phyloP scores from a whole-genome alignment of 345 rosid genomes.

The Cardamine occulta region DNA sequence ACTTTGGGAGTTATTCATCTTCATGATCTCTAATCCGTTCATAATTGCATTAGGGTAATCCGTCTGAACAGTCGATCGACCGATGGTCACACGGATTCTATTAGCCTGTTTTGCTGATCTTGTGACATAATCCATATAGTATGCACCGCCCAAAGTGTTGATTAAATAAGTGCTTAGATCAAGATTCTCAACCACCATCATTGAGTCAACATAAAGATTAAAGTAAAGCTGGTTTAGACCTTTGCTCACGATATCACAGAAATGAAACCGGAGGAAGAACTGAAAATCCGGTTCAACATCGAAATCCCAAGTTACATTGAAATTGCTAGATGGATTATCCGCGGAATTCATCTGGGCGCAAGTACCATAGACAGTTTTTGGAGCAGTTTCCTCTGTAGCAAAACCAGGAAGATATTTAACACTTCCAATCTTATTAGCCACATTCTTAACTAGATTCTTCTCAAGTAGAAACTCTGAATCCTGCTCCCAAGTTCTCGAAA shows the following conservation, averaged over 20 bases:
- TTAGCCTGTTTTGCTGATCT: slow-evolving; percentile 29
- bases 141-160: slow-evolving; percentile 57
- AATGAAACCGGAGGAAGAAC: slow-evolving; percentile 81
- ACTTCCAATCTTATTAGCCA: slow-evolving; percentile 54
- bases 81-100: slow-evolving; percentile 63
- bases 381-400: slow-evolving; percentile 64
- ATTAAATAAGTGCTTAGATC: slow-evolving; percentile 50
- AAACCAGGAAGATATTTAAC: slow-evolving; percentile 57
- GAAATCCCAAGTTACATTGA: slow-evolving; percentile 88
- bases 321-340: slow-evolving; percentile 51
- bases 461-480: slow-evolving; percentile 52
- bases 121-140: slow-evolving; percentile 60
- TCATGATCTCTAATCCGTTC: slow-evolving; percentile 85
- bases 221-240: slow-evolving; percentile 68
- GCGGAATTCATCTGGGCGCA: slow-evolving; percentile 62
- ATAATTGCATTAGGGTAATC: slow-evolving; percentile 59
- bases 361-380: slow-evolving; percentile 74
- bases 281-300: slow-evolving; percentile 64
- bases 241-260: slow-evolving; percentile 72
- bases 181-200: slow-evolving; percentile 46
- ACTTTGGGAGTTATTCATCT: slow-evolving; percentile 59
- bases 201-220: slow-evolving; percentile 68
- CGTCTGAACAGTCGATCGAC: slow-evolving; percentile 42
- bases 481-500: slow-evolving; percentile 80
- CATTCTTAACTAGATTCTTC: slow-evolving; percentile 47